phyloP scores from a whole-genome alignment of 495 filamentous ascomycete species.

The Chaetomidium leptoderma region DNA sequence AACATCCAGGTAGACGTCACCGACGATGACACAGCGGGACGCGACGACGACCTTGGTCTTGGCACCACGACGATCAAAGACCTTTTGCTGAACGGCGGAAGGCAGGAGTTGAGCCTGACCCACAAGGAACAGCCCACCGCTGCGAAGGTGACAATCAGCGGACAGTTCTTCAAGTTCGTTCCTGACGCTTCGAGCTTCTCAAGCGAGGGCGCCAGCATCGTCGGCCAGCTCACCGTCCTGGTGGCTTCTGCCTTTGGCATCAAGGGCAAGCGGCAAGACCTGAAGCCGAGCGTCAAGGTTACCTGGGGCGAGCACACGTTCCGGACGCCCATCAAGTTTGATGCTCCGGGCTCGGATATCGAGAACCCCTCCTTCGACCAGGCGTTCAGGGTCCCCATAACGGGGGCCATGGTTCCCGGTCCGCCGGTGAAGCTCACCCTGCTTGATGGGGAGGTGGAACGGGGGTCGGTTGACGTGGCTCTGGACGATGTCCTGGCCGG shows the following conservation, averaged over 20 bases:
- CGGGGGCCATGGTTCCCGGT: slow-evolving; percentile 29
- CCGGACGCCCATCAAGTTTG: slow-evolving; percentile 34
- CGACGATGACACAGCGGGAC: slow-evolving; percentile 35
- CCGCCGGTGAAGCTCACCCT: slow-evolving; percentile 32
- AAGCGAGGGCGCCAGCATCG: slow-evolving; percentile 20
- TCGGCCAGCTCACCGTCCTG: slow-evolving; percentile 35
- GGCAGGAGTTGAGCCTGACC: slow-evolving; percentile 32
- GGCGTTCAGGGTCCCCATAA: slow-evolving; percentile 35
- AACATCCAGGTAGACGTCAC: slow-evolving; percentile 34
- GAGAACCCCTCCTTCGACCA: slow-evolving; percentile 42
- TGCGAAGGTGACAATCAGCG: slow-evolving; percentile 30
- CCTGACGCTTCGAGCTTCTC: slow-evolving; percentile 31
- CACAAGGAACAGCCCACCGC: slow-evolving; percentile 33
- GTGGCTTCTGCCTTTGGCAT: slow-evolving; percentile 36
- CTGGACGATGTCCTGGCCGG: slow-evolving; percentile 35
- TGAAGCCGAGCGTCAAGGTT: slow-evolving; percentile 42
- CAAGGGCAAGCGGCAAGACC: slow-evolving; percentile 30
- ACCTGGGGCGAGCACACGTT: slow-evolving; percentile 35
- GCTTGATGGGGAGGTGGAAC: slow-evolving; percentile 34
- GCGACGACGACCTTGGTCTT: slow-evolving; percentile 41
- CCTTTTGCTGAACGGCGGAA: slow-evolving; percentile 33
- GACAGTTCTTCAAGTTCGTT: slow-evolving; percentile 35
- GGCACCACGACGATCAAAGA: slow-evolving; percentile 35
- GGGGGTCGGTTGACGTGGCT: slow-evolving; percentile 33
- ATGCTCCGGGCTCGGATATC: slow-evolving; percentile 40